Evolutionary conservation across 1,284 basidiomycete genomes (phyloP), one percentile per base, ranked within the genome.

Genomic region (Irpex lacteus): DNA sequence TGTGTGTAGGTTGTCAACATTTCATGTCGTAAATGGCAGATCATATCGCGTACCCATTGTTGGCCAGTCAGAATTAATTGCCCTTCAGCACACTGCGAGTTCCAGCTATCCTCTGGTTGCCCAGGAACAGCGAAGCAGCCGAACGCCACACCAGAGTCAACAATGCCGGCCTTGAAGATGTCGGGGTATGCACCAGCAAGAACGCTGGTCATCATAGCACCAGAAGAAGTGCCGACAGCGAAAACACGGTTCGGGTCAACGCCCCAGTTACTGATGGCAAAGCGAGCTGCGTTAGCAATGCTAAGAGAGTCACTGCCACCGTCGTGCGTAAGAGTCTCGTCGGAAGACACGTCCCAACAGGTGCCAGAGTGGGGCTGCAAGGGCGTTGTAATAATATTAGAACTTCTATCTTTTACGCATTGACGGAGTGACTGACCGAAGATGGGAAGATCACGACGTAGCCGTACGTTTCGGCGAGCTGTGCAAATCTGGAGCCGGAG

Each of bases 131-230:
- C 78, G 70, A 86, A 87, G 75, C 85, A 87, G 13, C 77, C 83
- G 65, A 79, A 84, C 2, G 85, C 78, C 19, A 86, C 85, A 60
- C 85, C 84, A 38, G 82, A 81, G 73, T 79, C 82, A 15, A 77
- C 80, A 32, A 79, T 70, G 15, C 80, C 84, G 5, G 82, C 85
- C 53, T 73, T 69, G 76, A 84, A 84, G 59, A 87, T 68, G 61
- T 86, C 82, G 4, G 85, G 85, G 72, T 87, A 87, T 6, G 82
- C 80, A 49, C 82, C 84, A 57, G 74, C 72, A 18, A 85, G 76
- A 26, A 86, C 84, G 69, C 81, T 83, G 60, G 84, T 85, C 85
- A 86, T 86, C 85, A 87, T 86, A 5, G 83, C 85, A 60, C 85
- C 85, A 7, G 83, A 85, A 5, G 81, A 83, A 1, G 79, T 78